Conservation (phyloP, 352 stramenopile species). For the Phytopythium boreale region DNA sequence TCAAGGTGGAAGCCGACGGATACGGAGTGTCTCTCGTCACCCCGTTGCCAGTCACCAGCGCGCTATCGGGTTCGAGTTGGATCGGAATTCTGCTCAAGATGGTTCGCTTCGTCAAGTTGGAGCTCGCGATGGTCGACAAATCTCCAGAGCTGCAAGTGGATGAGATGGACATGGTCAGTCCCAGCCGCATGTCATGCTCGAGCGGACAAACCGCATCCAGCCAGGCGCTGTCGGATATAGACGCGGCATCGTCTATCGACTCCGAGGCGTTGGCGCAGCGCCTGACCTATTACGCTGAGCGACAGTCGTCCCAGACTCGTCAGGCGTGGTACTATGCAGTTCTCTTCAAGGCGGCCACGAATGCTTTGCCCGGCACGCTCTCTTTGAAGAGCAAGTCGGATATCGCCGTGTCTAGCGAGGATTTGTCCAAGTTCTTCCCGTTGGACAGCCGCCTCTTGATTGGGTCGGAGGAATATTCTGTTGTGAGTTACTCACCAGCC, state of each 20-base stretch:
- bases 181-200: not conserved
- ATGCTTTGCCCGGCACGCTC: conserved; percentile 47
- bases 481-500: conserved; percentile 30
- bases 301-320: conserved; percentile 22
- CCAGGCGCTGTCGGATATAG: conserved; percentile 1
- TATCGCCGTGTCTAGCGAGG: conserved; percentile 33
- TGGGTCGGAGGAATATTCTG: conserved; percentile 50
- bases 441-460: conserved; percentile 59
- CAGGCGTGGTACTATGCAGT: conserved; percentile 78
- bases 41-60: conserved; percentile 14
- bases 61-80: conserved; percentile 43
- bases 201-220: not conserved
- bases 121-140: conserved; percentile 14
- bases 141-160: conserved; percentile 3
- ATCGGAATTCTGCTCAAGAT: conserved; percentile 50
- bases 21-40: conserved; percentile 57
- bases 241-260: conserved; percentile 10
- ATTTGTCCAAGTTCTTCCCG: conserved; percentile 60
- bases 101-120: conserved; percentile 42
- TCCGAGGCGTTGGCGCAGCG: conserved; percentile 8
- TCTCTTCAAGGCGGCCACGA: conserved; percentile 55
- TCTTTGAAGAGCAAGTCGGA: conserved; percentile 34
- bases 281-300: conserved; percentile 29
- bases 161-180: not conserved
- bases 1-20: conserved; percentile 50